Evolutionary conservation across 2,329 filamentous ascomycete species (phyloP).

Genomic region (Dactylonectria estremocensis): DNA sequence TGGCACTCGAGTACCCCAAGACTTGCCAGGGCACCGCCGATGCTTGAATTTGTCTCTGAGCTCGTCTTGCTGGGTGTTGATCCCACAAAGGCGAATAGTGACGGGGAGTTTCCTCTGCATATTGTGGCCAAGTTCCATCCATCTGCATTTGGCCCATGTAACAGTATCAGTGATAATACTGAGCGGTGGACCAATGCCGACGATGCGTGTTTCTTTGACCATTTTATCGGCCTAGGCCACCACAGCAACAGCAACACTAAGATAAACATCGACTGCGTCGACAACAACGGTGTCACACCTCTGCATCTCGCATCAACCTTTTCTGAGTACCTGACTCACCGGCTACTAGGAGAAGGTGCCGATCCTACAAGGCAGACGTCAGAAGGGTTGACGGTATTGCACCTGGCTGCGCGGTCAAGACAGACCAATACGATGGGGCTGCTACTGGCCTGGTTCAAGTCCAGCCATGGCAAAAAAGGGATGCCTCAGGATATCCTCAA

Average conservation of each 20-base stretch:
- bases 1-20: too few species aligned
- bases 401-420: conserved; percentile 54
- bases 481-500: not conserved
- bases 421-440: conserved; percentile 53
- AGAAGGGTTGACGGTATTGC: conserved; percentile 55
- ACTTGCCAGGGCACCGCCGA: not conserved
- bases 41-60: not conserved
- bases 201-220: conserved; percentile 1
- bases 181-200: not conserved
- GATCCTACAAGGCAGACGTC: conserved; percentile 50
- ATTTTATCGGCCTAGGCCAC: conserved; percentile 4
- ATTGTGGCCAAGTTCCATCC: conserved; percentile 5
- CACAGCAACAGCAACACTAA: too few species aligned
- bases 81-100: conserved; percentile 5
- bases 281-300: conserved; percentile 29
- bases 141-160: not conserved
- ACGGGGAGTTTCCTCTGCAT: conserved; percentile 13
- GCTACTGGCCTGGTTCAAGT: conserved; percentile 34
- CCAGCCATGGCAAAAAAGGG: not conserved
- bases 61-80: conserved; percentile 1
- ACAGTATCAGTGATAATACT: not conserved
- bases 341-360: conserved; percentile 55
- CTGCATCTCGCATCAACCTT: conserved; percentile 44
- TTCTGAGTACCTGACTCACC: conserved; percentile 41
- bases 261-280: conserved; percentile 6